These are phyloP conservation scores for Yamadazyma sp. DNA, from an alignment of 1,139 yeast genomes.

Conservation along the genomic window DNA sequence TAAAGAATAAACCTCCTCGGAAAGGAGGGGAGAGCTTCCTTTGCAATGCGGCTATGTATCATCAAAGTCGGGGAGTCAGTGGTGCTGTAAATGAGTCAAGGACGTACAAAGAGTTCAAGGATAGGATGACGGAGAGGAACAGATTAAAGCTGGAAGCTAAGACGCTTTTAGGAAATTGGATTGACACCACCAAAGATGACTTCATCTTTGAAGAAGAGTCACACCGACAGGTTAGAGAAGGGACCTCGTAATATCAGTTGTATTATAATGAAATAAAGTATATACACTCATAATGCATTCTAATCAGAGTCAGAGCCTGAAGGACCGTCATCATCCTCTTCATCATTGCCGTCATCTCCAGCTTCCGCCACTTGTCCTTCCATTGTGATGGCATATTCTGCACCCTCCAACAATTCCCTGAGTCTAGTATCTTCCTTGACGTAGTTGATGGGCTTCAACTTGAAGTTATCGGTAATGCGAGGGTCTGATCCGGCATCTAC, in stretches of 20 bases:
- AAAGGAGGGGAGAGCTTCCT: constrained; percentile 45
- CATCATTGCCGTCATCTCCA: constrained; percentile 24
- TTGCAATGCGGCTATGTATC: constrained; percentile 30
- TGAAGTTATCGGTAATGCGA: constrained; percentile 34
- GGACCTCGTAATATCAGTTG: too few species aligned
- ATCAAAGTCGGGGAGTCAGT: constrained; percentile 13
- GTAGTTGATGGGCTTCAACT: constrained; percentile 74
- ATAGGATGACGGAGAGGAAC: constrained; percentile 21
- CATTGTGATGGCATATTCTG: constrained; percentile 67
- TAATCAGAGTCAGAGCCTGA: constrained; percentile 23
- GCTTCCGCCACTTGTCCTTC: constrained; percentile 29
- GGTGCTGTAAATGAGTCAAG: constrained; percentile 6
- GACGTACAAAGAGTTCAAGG: constrained; percentile 31
- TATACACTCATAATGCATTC: not conserved
- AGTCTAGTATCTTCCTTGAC: constrained; percentile 55
- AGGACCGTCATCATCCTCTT: constrained; percentile 25
- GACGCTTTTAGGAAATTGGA: constrained; percentile 31
- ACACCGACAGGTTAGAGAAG: not conserved
- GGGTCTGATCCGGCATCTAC: constrained; percentile 95
- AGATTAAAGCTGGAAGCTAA: constrained; percentile 23
- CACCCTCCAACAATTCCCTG: constrained; percentile 68
- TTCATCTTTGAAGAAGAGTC: constrained; percentile 17
- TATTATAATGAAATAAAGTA: not conserved
- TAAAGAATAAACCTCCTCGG: constrained; percentile 45
- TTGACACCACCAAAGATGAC: constrained; percentile 30